These are phyloP conservation scores for Barbarea vulgaris DNA, from an alignment of 345 rosid genomes.

Conservation along the genomic window DNA sequence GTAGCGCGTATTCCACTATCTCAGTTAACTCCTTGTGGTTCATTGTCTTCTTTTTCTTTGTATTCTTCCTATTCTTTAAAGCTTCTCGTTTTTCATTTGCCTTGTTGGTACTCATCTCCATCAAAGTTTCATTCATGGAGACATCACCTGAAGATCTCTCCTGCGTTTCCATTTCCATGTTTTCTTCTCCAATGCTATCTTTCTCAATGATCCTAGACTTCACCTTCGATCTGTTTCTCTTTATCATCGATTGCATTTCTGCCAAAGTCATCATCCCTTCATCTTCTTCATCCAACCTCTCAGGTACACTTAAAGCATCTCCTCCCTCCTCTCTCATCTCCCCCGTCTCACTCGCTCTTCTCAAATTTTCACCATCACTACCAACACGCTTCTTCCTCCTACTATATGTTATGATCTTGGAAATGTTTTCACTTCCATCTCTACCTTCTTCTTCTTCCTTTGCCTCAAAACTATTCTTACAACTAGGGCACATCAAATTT, in stretches of 20 bases:
- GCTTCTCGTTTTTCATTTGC: slow-evolving; percentile 19
- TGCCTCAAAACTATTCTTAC: slow-evolving; percentile 73
- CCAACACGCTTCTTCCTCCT: slow-evolving; percentile 36
- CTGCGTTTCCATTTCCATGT: slow-evolving; percentile 32
- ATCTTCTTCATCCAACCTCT: slow-evolving; percentile 43
- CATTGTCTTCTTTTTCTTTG: slow-evolving; percentile 21
- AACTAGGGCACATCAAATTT: slow-evolving; percentile 70
- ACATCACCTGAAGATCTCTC: slow-evolving; percentile 14
- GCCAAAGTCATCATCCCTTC: slow-evolving; percentile 82
- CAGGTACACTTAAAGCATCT: slow-evolving; percentile 43
- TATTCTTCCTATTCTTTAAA: slow-evolving; percentile 21
- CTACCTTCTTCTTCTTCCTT: slow-evolving; percentile 49
- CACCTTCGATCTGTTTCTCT: slow-evolving; percentile 45
- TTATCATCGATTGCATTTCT: slow-evolving; percentile 62
- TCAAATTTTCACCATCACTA: slow-evolving; percentile 38
- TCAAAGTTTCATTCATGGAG: slow-evolving; percentile 37
- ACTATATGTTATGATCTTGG: slow-evolving; percentile 30
- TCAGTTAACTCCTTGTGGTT: slow-evolving; percentile 27
- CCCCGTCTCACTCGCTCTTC: slow-evolving; percentile 30
- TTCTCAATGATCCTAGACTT: slow-evolving; percentile 43
- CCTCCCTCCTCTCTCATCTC: slow-evolving; percentile 48
- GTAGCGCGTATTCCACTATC: slow-evolving; percentile 38
- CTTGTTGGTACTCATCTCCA: slow-evolving; percentile 31
- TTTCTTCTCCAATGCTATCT: slow-evolving; percentile 22
- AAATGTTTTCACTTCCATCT: slow-evolving; percentile 27